phyloP scores from a whole-genome alignment of 2,329 filamentous ascomycete species.

The Didymosphaeria variabile region DNA sequence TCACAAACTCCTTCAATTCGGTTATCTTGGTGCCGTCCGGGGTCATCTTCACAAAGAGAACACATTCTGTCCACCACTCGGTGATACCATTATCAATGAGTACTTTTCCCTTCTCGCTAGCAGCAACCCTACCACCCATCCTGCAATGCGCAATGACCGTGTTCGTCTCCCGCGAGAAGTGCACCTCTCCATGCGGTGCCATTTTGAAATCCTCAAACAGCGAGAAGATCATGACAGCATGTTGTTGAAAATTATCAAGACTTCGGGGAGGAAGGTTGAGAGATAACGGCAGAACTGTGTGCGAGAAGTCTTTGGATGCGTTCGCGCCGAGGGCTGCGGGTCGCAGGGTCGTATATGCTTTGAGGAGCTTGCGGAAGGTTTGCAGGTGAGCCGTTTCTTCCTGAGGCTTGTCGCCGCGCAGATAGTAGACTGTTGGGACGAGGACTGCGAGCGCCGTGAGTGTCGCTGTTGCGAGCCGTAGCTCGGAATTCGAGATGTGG shows the following conservation, averaged over 20 bases:
- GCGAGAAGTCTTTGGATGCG: conserved; percentile 50
- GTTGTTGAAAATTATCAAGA: conserved; percentile 49
- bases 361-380: conserved; percentile 45
- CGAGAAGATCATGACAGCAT: conserved; percentile 53
- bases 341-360: conserved; percentile 53
- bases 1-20: conserved; percentile 52
- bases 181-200: conserved; percentile 49
- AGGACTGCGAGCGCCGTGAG: conserved; percentile 29
- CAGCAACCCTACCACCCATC: conserved; percentile 35
- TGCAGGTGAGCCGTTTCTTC: conserved; percentile 31
- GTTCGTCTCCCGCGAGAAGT: conserved; percentile 34
- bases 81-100: conserved; percentile 27
- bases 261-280: conserved; percentile 51
- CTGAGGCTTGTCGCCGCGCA: conserved; percentile 23
- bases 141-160: conserved; percentile 49
- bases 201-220: conserved; percentile 55
- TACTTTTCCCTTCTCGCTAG: conserved; percentile 27
- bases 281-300: conserved; percentile 53
- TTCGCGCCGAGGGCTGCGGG: conserved; percentile 49
- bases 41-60: conserved; percentile 36
- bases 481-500: conserved; percentile 25
- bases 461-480: conserved; percentile 29
- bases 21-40: conserved; percentile 33
- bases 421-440: conserved; percentile 27
- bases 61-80: conserved; percentile 40